These are phyloP conservation scores for Fusarium ramigenum DNA, from an alignment of 2,329 filamentous ascomycete species.

Conservation along the genomic window DNA sequence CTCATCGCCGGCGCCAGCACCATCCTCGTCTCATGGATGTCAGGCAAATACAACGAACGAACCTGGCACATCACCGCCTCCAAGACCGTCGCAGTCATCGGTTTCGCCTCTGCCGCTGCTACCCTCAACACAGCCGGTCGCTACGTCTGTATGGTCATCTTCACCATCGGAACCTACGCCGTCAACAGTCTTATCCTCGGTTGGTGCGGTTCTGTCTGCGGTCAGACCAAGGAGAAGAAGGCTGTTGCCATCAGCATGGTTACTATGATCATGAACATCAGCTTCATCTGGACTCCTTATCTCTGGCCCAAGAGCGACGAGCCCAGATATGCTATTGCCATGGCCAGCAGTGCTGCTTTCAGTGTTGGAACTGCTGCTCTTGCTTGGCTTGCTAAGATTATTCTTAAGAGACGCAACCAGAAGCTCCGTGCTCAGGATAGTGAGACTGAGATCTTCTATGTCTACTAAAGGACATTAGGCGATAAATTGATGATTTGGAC, in stretches of 20 bases:
- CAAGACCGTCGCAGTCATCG: constrained; percentile 51
- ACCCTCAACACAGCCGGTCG: constrained; percentile 38
- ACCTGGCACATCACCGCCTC: constrained; percentile 58
- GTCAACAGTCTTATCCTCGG: constrained; percentile 58
- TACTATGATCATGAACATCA: constrained; percentile 41
- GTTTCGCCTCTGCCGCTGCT: constrained; percentile 37
- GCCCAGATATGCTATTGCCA: constrained; percentile 36
- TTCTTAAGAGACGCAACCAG: constrained; percentile 50
- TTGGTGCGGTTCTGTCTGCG: constrained; percentile 54
- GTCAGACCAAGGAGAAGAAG: constrained; percentile 60
- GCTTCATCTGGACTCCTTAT: constrained; percentile 43
- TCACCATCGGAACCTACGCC: constrained; percentile 51
- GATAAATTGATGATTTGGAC: background rate
- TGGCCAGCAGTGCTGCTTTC: constrained; percentile 40
- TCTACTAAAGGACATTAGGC: constrained; percentile 34
- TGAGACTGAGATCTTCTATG: constrained; percentile 43
- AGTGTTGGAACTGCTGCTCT: constrained; percentile 49
- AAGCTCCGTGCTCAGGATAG: constrained; percentile 44
- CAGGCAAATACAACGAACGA: constrained; percentile 57
- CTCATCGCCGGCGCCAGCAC: constrained; percentile 48
- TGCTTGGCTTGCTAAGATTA: constrained; percentile 51
- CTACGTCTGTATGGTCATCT: constrained; percentile 50
- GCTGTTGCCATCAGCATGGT: constrained; percentile 53
- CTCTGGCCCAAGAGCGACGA: constrained; percentile 39
- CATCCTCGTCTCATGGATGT: constrained; percentile 47